These are phyloP conservation scores for Umbellularia californica DNA, from an alignment of 164 flowering plant species.

Conservation along the genomic window DNA sequence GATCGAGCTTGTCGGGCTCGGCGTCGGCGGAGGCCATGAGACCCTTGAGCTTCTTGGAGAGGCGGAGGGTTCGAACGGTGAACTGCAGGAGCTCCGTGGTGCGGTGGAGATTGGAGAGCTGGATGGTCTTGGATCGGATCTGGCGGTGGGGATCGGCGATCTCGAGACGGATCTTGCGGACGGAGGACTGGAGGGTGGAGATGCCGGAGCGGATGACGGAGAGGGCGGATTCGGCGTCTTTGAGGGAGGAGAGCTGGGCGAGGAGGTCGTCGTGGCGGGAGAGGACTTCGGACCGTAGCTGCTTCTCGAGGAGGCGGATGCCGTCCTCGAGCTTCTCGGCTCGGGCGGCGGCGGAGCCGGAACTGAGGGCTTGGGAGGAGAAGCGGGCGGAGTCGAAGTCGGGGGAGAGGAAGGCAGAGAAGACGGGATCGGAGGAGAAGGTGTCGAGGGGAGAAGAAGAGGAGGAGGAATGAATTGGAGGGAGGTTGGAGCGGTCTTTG, in stretches of 20 bases:
- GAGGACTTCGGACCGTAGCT: slow-evolving; percentile 80
- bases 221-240: slow-evolving; percentile 67
- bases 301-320: slow-evolving; percentile 70
- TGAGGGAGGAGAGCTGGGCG: slow-evolving; percentile 69
- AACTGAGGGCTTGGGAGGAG: slow-evolving; percentile 90
- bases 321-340: slow-evolving; percentile 85
- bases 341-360: slow-evolving; percentile 89
- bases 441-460: slow-evolving; percentile 45
- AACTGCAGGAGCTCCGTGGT: slow-evolving; percentile 54
- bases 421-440: slow-evolving; percentile 70
- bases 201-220: slow-evolving; percentile 66
- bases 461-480: not conserved
- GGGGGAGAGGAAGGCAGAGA: slow-evolving; percentile 84
- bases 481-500: slow-evolving; percentile 31
- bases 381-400: slow-evolving; percentile 71
- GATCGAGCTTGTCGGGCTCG: slow-evolving; percentile 55
- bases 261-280: slow-evolving; percentile 71
- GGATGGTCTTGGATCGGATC: slow-evolving; percentile 49
- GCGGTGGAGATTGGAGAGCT: slow-evolving; percentile 63
- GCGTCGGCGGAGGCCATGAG: slow-evolving; percentile 27
- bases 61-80: slow-evolving; percentile 55
- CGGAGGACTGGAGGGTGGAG: slow-evolving; percentile 73
- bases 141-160: slow-evolving; percentile 69
- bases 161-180: slow-evolving; percentile 68
- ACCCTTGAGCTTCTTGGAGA: slow-evolving; percentile 61